A percentile compares a stretch with the other conserved stretches of the same genome.
Evolutionary conservation across 805 yeast species (phyloP).

Genomic region (Monosporozyma solicola): DNA sequence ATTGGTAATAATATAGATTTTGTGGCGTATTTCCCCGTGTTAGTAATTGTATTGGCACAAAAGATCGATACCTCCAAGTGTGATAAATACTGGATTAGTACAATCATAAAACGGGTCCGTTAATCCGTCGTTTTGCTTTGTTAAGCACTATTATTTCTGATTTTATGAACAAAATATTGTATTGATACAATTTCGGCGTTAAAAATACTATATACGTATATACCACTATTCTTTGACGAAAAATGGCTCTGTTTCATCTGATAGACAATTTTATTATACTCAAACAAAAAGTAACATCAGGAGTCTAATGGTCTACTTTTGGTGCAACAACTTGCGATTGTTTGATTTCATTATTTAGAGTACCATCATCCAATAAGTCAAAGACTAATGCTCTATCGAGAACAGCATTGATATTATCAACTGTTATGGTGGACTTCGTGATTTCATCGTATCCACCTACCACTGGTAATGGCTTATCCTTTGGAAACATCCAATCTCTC

Average conservation of each 20-base stretch:
- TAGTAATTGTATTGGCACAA: no score
- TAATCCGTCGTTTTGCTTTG: no score
- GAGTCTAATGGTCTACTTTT: background rate
- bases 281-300: background rate
- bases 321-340: slow-evolving; percentile 18
- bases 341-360: slow-evolving; percentile 21
- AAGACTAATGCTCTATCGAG: slow-evolving; percentile 23
- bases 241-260: background rate
- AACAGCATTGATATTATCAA: slow-evolving; percentile 21
- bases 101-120: no score
- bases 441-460: slow-evolving; percentile 12
- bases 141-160: no score
- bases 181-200: background rate
- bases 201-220: background rate
- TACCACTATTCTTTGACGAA: background rate
- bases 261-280: no score
- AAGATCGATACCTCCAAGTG: no score
- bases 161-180: background rate
- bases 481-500: slow-evolving; percentile 32
- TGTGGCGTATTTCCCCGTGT: background rate
- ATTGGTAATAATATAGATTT: background rate
- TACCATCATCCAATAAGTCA: slow-evolving; percentile 26
- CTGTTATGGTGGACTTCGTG: slow-evolving; percentile 7
- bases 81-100: no score
- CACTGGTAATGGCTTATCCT: slow-evolving; percentile 19